Evolutionary conservation across 106 monocot species (phyloP).

Genomic region (Allium sativum): DNA sequence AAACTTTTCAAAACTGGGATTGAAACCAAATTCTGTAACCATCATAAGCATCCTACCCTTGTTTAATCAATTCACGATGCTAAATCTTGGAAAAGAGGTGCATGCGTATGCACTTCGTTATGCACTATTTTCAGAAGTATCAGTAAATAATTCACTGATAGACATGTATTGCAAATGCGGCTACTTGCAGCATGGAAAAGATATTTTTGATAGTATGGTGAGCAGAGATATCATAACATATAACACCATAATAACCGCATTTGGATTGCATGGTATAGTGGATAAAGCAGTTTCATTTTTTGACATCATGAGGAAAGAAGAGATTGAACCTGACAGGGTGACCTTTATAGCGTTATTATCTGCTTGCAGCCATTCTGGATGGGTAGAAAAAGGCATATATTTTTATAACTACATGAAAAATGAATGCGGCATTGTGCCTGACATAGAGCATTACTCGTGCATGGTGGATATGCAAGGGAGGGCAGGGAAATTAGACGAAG

Average conservation of each 20-base stretch:
- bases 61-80: conserved; percentile 33
- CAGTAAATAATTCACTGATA: conserved; percentile 42
- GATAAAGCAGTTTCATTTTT: conserved; percentile 21
- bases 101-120: conserved; percentile 27
- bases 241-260: conserved; percentile 45
- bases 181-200: conserved; percentile 17
- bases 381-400: conserved; percentile 16
- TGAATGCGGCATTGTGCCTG: conserved; percentile 29
- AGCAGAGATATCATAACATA: conserved; percentile 34
- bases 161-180: conserved; percentile 71
- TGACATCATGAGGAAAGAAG: conserved; percentile 23
- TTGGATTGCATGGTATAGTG: conserved; percentile 39
- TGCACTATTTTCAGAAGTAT: conserved; percentile 8
- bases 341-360: conserved; percentile 61
- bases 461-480: conserved; percentile 46
- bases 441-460: conserved; percentile 63
- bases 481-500: conserved; percentile 33
- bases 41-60: conserved; percentile 39
- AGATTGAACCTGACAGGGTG: conserved; percentile 35
- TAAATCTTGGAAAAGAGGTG: conserved; percentile 45
- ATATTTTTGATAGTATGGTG: conserved; percentile 23
- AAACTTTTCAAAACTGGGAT: conserved; percentile 8
- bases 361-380: conserved; percentile 48
- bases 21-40: conserved; percentile 33
- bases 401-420: conserved; percentile 30